Evolutionary conservation across 768 basidiomycete genomes (phyloP), one percentile per base, ranked within the genome.

Genomic region (Mycena rosella): DNA sequence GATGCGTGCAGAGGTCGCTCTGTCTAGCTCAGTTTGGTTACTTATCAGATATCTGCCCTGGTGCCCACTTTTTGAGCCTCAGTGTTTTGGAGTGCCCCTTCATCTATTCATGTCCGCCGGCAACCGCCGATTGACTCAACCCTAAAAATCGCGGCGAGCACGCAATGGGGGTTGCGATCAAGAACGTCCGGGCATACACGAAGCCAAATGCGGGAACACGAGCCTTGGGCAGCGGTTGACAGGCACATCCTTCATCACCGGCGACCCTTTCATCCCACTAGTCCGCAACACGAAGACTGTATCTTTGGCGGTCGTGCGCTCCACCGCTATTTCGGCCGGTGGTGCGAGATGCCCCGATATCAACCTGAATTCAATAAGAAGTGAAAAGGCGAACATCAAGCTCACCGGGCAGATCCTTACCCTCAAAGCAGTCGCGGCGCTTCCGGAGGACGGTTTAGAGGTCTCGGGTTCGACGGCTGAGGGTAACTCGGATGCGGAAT

Each of bases 351-450:
- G 44, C 2, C n/a, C 3, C 4, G 60, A 62, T 8, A 54, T 62
- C 34, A 15, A 20, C 7, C 17, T 26, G 0, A 17, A 10, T 0
- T 53, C 27, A 1, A 45, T 62, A 11, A 49, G 40, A 3, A 62
- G 54, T 36, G 15, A 6, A 3, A 17, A 62, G 24, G 51, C 51
- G 2, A 62, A 62, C 14, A 20, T 62, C 11, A 62, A 45, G 22
- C 13, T 62, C 7, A 62, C 38, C 0, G 60, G 60, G 2, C 51
- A 62, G 18, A 45, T 62, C 10, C 4, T 62, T 1, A 38, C 32
- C 4, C 22, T 62, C 9, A 20, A 62, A 14, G 51, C 51, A 7
- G 51, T 62, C 7, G 7, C 0, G 11, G 1, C 60, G 8, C 29
- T 17, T 5, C 22, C 42, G 0, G 27, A n/a, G 2, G 51, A 62